These are phyloP conservation scores for Malus asiatica DNA, from an alignment of 306 rosid genomes.

Conservation along the genomic window DNA sequence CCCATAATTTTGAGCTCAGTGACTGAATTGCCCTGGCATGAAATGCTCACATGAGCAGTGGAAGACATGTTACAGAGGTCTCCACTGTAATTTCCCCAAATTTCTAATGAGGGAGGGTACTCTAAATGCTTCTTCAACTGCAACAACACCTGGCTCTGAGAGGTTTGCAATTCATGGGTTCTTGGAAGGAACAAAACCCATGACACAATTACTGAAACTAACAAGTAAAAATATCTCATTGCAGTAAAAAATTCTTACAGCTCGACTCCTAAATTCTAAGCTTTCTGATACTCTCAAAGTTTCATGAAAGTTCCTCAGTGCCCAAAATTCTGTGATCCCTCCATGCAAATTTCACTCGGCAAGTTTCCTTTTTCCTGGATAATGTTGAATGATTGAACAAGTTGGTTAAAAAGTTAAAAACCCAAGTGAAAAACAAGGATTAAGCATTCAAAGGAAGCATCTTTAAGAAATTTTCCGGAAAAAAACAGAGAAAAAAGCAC, in stretches of 20 bases:
- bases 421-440: background rate
- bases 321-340: background rate
- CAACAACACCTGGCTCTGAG: conserved; percentile 49
- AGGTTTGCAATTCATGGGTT: conserved; percentile 44
- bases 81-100: conserved; percentile 36
- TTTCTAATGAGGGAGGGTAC: conserved; percentile 51
- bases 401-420: conserved; percentile 1
- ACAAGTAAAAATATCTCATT: conserved; percentile 42
- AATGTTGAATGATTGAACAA: background rate
- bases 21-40: conserved; percentile 53
- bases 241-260: background rate
- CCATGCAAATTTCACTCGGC: background rate
- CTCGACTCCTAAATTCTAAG: too few species aligned
- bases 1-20: conserved; percentile 76
- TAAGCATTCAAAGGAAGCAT: conserved; percentile 9
- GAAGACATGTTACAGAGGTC: conserved; percentile 53
- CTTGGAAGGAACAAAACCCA: conserved; percentile 34
- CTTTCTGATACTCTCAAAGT: background rate
- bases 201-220: conserved; percentile 30
- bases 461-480: conserved; percentile 2
- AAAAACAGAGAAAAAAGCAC: conserved; percentile 6
- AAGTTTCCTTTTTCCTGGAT: background rate
- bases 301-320: background rate
- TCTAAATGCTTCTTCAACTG: conserved; percentile 70
- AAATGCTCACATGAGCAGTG: conserved; percentile 37